Evolutionary conservation across 1,284 basidiomycete species (phyloP), one percentile per base, ranked within the genome.

Genomic region (Apiotrichum domesticum): DNA sequence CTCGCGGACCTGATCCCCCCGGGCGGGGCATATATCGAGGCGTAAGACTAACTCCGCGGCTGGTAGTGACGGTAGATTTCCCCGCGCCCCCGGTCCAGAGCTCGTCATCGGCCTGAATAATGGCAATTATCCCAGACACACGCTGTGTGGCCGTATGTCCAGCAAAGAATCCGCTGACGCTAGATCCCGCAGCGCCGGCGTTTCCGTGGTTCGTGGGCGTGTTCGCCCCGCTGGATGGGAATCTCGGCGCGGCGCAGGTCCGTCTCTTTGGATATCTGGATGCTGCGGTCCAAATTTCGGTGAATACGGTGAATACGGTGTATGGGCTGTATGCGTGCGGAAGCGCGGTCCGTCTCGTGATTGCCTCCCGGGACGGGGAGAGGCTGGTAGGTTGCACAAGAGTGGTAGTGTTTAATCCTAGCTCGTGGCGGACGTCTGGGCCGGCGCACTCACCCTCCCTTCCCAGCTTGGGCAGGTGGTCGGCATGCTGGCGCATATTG

Each of bases 191-290:
- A 4, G 37, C 45, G 3, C 46, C 52, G 14, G 47, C 46, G 52
- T 54, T 47, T 32, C 52, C 52, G 39, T 54, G 52, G 52, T 3
- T 54, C 6, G 32, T 54, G 1, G 37, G 7, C n/a, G 33, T 9
- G 32, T 2, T 46, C 3, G 15, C 9, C 3, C 40, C 52, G 6
- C 39, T 47, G 11, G 34, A 39, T 29, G 14, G 8, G 9, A 44
- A 39, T 39, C 6, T 47, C 6, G 52, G 52, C 13, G 39, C 14
- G 8, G 52, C 46, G 8, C 46, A 47, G 6, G 32, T 54, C 32
- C 11, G 32, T 4, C 29, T 35, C 11, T 29, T 21, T 43, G 5
- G 49, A 4, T 1, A 29, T 39, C 15, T 34, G 39, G 3, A 5
- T 35, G 4, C 34, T 35, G 10, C 29, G 41, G 7, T 21, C 52